These are phyloP conservation scores for Penicillium desertorum DNA, from an alignment of 495 filamentous ascomycete genomes.

Conservation along the genomic window DNA sequence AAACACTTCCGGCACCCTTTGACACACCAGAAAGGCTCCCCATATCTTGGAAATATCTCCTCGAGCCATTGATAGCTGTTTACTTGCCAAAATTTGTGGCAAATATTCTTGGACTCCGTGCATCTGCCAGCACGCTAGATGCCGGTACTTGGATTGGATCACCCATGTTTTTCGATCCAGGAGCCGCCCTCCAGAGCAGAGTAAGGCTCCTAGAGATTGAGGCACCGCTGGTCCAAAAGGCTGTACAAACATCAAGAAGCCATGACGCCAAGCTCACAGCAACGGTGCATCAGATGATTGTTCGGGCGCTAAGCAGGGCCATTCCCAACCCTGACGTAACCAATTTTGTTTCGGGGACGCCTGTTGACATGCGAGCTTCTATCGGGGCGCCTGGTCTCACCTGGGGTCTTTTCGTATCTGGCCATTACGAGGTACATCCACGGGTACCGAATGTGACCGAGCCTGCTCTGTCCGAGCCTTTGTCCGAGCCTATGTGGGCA, in stretches of 20 bases:
- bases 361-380: constrained; percentile 28
- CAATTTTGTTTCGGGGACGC: constrained; percentile 26
- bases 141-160: constrained; percentile 26
- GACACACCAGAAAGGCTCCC: constrained; percentile 27
- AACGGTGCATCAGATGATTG: constrained; percentile 23
- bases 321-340: constrained; percentile 15
- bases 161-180: constrained; percentile 21
- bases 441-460: background rate
- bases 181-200: constrained; percentile 2
- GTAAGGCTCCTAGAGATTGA: constrained; percentile 24
- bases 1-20: constrained; percentile 19
- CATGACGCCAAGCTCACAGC: constrained; percentile 27
- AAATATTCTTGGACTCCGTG: constrained; percentile 20
- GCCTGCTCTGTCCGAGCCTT: constrained; percentile 16
- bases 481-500: constrained; percentile 24
- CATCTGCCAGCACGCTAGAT: constrained; percentile 21
- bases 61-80: constrained; percentile 18
- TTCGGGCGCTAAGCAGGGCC: constrained; percentile 24
- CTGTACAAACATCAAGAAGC: constrained; percentile 13
- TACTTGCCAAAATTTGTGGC: constrained; percentile 18
- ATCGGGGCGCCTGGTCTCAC: constrained; percentile 16
- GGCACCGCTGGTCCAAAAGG: constrained; percentile 17
- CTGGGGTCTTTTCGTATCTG: constrained; percentile 26
- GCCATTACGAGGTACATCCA: constrained; percentile 16
- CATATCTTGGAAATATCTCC: constrained; percentile 28